Conservation (phyloP, 1,284 basidiomycete genomes). For the Anthracocystis setariae region DNA sequence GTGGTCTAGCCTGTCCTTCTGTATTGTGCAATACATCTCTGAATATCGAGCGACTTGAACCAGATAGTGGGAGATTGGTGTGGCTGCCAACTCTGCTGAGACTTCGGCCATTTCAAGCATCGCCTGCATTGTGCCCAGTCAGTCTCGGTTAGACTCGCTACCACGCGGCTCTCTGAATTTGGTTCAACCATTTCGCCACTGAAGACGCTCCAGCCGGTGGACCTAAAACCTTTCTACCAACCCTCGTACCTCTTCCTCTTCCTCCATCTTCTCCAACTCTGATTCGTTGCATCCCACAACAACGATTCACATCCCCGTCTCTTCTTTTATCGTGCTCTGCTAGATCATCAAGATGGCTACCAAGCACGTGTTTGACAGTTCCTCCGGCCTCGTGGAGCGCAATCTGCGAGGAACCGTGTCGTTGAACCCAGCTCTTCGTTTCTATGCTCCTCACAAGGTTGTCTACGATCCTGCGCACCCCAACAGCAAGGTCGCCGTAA, state of each 20-base stretch:
- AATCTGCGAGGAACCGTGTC: constrained; percentile 63
- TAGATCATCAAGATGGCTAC: constrained; percentile 56
- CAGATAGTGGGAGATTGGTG: too few species aligned
- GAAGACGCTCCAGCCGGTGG: too few species aligned
- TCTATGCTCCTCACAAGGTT: constrained; percentile 65
- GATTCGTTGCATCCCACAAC: constrained; percentile 4
- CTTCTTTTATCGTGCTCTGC: background rate
- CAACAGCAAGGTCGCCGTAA: constrained; percentile 69
- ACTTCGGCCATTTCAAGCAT: too few species aligned
- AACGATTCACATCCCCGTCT: constrained; percentile 14
- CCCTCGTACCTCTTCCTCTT: background rate
- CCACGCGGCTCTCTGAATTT: too few species aligned
- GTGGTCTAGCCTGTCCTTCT: too few species aligned
- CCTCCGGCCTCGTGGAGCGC: constrained; percentile 65
- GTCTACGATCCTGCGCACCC: constrained; percentile 65
- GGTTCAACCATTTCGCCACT: too few species aligned
- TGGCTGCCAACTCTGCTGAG: too few species aligned
- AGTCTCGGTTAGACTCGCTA: too few species aligned
- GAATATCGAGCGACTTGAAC: too few species aligned
- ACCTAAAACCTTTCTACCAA: background rate
- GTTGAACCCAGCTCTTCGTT: constrained; percentile 61
- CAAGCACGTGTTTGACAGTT: constrained; percentile 65
- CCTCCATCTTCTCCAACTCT: background rate
- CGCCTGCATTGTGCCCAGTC: background rate
- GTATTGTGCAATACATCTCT: too few species aligned